Evolutionary conservation across 768 basidiomycete species (phyloP), one percentile per base, ranked within the genome.

Genomic region (Baorangia bicolor): DNA sequence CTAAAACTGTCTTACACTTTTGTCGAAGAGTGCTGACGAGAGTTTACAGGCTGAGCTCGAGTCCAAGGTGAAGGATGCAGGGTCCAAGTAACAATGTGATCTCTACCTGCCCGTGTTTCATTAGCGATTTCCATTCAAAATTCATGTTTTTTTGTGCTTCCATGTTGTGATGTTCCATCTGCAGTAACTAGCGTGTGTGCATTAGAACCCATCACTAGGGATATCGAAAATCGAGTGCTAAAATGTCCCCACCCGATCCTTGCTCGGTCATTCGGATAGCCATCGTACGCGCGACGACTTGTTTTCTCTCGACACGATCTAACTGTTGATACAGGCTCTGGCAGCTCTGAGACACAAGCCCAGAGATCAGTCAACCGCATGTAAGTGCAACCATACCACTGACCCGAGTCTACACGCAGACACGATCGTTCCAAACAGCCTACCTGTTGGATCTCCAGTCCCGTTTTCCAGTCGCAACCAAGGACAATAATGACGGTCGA

Each of bases 11-110:
- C 53, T 61, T 56, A 56, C 55, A 7, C 60, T 28, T 61, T 47
- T 1, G 7, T 40, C 50, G 14, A 58, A 59, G 56, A n/a, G 31
- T 45, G 44, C 61, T 64, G 0, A 67, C 45, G 28, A 49, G 14
- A 2, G 50, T 53, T 39, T 60, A 39, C 65, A 70, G 69, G 65
- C 67, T 25, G 63, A 67, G 0, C 67, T 71, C 53, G 69, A 70
- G 66, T 60, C 66, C 56, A 62, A 64, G 48, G 57, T 64, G 57
- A 63, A 70, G 61, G 49, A 49, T 35, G 35, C 21, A 39, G 64
- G 62, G 27, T 34, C 67, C 52, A 69, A 63, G 62, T 66, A 64
- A 48, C 33, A n/a, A n/a, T 35, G 41, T 53, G 40, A 8, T 21
- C 23, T 33, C 6, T 39, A 46, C 43, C n/a, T 51, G 6, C 16